phyloP scores from a whole-genome alignment of 2,329 filamentous ascomycete genomes.

The Colletotrichum sidae region DNA sequence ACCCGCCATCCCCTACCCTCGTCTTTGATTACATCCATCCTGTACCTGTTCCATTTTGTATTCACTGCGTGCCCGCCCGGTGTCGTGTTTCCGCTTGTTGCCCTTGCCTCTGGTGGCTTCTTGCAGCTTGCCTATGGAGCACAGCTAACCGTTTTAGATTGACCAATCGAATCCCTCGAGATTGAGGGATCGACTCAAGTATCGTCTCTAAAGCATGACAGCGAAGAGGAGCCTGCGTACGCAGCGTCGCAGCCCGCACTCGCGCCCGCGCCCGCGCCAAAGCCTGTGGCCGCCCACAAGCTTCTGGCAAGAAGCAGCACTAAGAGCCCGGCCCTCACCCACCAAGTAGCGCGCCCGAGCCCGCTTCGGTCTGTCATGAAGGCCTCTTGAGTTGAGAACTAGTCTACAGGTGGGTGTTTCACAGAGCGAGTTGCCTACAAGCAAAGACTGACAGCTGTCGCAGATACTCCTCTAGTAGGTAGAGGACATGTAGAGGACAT shows the following conservation, averaged over 20 bases:
- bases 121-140: conserved; percentile 6
- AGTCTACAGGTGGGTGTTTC: conserved; percentile 36
- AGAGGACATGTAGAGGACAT: conserved; percentile 33
- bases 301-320: conserved; percentile 59
- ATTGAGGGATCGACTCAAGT: conserved; percentile 86
- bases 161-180: conserved; percentile 89
- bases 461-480: conserved; percentile 23
- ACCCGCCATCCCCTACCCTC: too few relatives aligned
- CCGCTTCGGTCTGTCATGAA: conserved; percentile 77
- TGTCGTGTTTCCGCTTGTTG: too few relatives aligned
- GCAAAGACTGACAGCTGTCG: too few relatives aligned
- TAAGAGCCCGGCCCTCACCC: conserved; percentile 55
- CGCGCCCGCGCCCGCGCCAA: conserved; percentile 53
- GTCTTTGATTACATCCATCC: too few relatives aligned
- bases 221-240: conserved; percentile 43
- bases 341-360: conserved; percentile 71
- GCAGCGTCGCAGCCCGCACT: conserved; percentile 47
- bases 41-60: too few relatives aligned
- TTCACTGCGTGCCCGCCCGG: too few relatives aligned
- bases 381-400: conserved; percentile 63
- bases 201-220: conserved; percentile 50
- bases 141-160: conserved; percentile 68
- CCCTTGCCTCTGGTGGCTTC: too few relatives aligned
- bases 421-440: not conserved
- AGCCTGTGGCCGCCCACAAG: conserved; percentile 54